Evolutionary conservation across 306 rosid genomes (phyloP), one percentile per base, ranked within the genome.

Genomic region (Medicago lupulina): DNA sequence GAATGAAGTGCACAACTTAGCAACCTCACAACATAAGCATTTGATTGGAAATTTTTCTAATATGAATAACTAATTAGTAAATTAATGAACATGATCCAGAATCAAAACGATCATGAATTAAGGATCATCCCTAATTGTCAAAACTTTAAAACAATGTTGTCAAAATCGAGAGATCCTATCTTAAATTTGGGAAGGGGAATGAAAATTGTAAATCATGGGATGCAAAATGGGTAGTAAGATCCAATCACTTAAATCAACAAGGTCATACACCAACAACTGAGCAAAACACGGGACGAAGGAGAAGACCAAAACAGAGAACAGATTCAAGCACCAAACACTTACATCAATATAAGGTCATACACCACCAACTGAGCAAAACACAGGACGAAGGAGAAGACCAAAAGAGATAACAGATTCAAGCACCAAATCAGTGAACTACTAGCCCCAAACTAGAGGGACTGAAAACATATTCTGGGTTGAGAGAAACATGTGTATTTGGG

Each of bases 401-500:
- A 46, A 51, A 51, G 23, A 16, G 23, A 51, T 4, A 51, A 51
- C 21, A 51, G 23, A 51, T 51, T 51, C 11, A 51, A 51, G 21
- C 58, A 51, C 23, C 58, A 46, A 46, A 46, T 13, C 11, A 51
- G 58, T 7, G 58, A 51, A 51, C 58, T 21, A 51, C 9, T 17
- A 16, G 58, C 58, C 16, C 16, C 15, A 19, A 18, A 18, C 59
- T 54, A 57, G 62, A 23, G n/a, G n/a, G 62, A 13, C 34, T 11
- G 36, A 57, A 57, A 21, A 57, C 34, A 57, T 21, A 19, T 57
- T 21, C 1, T 9, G 62, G 62, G 36, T 21, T 57, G 62, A 57
- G 36, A 57, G 36, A 57, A 57, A 57, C 62, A 54, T 19, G 62
- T 16, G 7, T 11, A 55, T 55, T 55, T 19, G 62, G 62, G 62